Base-by-base conservation (phyloP, 2,329 filamentous ascomycete species). In the Podosphaera fusca region DNA sequence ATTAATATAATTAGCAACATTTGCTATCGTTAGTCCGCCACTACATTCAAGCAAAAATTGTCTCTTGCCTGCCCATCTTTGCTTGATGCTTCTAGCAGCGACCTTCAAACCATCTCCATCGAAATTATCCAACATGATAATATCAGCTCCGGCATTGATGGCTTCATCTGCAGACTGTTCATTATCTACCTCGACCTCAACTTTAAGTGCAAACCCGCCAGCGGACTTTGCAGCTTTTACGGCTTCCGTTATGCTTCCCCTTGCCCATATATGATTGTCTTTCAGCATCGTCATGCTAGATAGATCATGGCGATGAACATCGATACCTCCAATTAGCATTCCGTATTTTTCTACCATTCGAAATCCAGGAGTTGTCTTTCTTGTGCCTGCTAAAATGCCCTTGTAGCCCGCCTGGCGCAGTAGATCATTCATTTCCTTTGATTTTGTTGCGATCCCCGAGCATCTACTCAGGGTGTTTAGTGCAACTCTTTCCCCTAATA, bases 111-210 rank as follows among this genome's bases (percentile, higher is more conserved):
- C 87, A 0, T 86, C 82, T 0, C 84, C 81, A 0, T 80, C 82
- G 67, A 96, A 98, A 69, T 98, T 98, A 69, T 98, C 92, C 59
- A 98, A 72, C 92, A 98, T 98, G 60, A 98, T 82, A 29, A 98
- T 82, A 68, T 98, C 90, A 0, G 92, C 92, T 0, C 92, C 92
- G 0, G 90, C 90, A 2, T 73, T 79, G 64, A 95, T 89, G 0
- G 92, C 92, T 70, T 94, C 87, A 68, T 95, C 82, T 0, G 92
- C 92, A 71, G 95, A 88, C 49, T 76, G 81, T 70, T 95, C 82
- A 64, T 75, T 85, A 72, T 90, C 87, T 52, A 92, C 92, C 73
- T 98, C 90, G 31, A 98, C 92, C 73, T 98, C 92, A 46, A 98
- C 78, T 75, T 96, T 98, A 59, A 95, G 75, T 46, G 85, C 81